These are phyloP conservation scores for Oemleria cerasiformis DNA, from an alignment of 306 rosid genomes.

Conservation along the genomic window DNA sequence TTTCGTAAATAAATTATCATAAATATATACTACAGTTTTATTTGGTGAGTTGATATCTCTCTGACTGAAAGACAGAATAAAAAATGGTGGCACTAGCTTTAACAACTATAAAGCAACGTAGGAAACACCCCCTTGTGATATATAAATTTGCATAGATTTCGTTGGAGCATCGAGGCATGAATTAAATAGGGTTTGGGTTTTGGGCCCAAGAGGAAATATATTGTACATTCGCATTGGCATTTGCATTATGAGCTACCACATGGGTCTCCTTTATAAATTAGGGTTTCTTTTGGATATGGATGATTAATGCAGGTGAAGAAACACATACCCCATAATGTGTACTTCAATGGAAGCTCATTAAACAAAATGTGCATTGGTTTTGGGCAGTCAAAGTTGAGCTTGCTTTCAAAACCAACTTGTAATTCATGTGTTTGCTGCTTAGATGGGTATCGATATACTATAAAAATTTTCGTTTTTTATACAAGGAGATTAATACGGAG, in stretches of 20 bases:
- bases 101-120: not conserved
- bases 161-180: conserved; percentile 13
- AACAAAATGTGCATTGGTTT: not conserved
- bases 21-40: no score
- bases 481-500: no score
- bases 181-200: conserved; percentile 17
- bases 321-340: conserved; percentile 15
- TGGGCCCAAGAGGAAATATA: conserved; percentile 39
- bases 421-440: not conserved
- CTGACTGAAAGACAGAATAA: no score
- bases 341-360: conserved; percentile 11
- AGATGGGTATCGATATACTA: no score
- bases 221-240: conserved; percentile 25
- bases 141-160: conserved; percentile 8
- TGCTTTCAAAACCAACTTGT: not conserved
- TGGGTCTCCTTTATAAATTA: conserved; percentile 23
- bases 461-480: no score
- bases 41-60: no score
- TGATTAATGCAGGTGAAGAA: conserved; percentile 3
- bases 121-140: conserved; percentile 9
- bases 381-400: not conserved
- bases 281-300: conserved; percentile 12
- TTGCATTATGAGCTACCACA: conserved; percentile 15
- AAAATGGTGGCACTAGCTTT: not conserved
- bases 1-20: no score